These are phyloP conservation scores for Boletus sensibilis DNA, from an alignment of 768 basidiomycete genomes.

Conservation along the genomic window DNA sequence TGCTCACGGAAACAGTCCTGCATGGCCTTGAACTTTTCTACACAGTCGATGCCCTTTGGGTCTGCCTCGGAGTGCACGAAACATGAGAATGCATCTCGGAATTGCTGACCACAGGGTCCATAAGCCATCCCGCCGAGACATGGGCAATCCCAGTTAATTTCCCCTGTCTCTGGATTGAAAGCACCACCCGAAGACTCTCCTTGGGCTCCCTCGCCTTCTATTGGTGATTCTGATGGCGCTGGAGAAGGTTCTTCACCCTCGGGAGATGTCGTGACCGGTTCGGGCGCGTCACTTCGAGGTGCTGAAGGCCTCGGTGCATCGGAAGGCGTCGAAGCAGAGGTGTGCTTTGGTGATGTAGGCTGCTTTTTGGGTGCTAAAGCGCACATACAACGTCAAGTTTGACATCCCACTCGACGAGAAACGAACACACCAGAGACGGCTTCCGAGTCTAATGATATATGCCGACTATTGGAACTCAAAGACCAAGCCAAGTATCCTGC, in stretches of 20 bases:
- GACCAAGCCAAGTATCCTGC: slow-evolving; percentile 51
- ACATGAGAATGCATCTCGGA: slow-evolving; percentile 95
- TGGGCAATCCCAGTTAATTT: slow-evolving; percentile 99
- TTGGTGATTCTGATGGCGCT: slow-evolving; percentile 2
- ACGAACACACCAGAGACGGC: slow-evolving; percentile 25
- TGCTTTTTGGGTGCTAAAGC: slow-evolving; percentile 22
- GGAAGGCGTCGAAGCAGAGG: slow-evolving; percentile 9
- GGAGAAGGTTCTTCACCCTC: slow-evolving; percentile 11
- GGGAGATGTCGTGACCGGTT: background rate
- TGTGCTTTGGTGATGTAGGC: background rate
- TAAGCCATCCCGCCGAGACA: slow-evolving; percentile 99
- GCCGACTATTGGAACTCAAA: slow-evolving; percentile 39
- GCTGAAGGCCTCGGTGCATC: slow-evolving; percentile 19
- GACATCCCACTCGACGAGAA: background rate
- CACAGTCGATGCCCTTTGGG: slow-evolving; percentile 96
- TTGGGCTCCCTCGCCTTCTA: slow-evolving; percentile 26
- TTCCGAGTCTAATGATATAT: slow-evolving; percentile 49
- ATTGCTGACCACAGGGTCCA: slow-evolving; percentile 91
- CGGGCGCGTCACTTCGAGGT: slow-evolving; percentile 21
- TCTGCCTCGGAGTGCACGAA: slow-evolving; percentile 93
- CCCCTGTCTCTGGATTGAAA: slow-evolving; percentile 94
- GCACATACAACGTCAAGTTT: background rate
- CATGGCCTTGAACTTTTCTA: slow-evolving; percentile 97
- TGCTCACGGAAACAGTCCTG: slow-evolving; percentile 96
- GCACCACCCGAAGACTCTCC: slow-evolving; percentile 49